Conservation (phyloP, 768 basidiomycete species). For the Pulveroboletus sp. region DNA sequence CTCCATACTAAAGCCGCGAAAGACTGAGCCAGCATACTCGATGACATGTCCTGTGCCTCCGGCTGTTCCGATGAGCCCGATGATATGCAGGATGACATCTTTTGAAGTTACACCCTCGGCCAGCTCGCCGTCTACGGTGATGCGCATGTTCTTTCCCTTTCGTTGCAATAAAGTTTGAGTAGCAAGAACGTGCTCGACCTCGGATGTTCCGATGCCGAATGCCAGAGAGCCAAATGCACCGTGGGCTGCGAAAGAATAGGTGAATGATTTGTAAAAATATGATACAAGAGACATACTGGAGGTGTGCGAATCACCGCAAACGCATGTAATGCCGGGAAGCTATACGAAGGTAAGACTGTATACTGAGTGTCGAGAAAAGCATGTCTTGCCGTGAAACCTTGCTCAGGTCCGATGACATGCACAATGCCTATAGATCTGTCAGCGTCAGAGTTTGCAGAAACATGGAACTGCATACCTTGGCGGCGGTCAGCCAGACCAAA, state of each 20-base stretch:
- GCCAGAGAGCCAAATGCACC: slow-evolving; percentile 92
- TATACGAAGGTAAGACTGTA: slow-evolving; percentile 23
- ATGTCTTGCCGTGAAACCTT: slow-evolving; percentile 78
- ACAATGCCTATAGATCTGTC: slow-evolving; percentile 59
- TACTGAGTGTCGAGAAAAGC: not conserved
- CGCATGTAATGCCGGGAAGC: slow-evolving; percentile 78
- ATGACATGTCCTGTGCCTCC: slow-evolving; percentile 91
- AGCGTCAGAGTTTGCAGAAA: slow-evolving; percentile 8
- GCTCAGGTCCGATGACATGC: slow-evolving; percentile 90
- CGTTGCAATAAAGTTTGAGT: slow-evolving; percentile 87
- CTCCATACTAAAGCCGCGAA: slow-evolving; percentile 85
- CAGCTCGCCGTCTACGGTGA: slow-evolving; percentile 81
- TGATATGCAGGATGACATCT: slow-evolving; percentile 88
- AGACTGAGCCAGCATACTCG: slow-evolving; percentile 88
- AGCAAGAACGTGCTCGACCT: slow-evolving; percentile 92
- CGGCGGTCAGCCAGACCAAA: slow-evolving; percentile 88
- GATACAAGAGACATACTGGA: slow-evolving; percentile 56
- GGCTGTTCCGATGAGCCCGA: slow-evolving; percentile 89
- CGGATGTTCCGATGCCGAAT: slow-evolving; percentile 91
- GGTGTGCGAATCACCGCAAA: slow-evolving; percentile 93
- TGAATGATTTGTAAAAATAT: slow-evolving; percentile 1
- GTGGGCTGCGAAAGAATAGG: slow-evolving; percentile 51
- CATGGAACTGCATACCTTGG: slow-evolving; percentile 54
- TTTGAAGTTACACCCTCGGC: slow-evolving; percentile 83
- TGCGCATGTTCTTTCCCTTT: slow-evolving; percentile 91